phyloP scores from a whole-genome alignment of 2,329 filamentous ascomycete species.

The Nemania bipapillata region DNA sequence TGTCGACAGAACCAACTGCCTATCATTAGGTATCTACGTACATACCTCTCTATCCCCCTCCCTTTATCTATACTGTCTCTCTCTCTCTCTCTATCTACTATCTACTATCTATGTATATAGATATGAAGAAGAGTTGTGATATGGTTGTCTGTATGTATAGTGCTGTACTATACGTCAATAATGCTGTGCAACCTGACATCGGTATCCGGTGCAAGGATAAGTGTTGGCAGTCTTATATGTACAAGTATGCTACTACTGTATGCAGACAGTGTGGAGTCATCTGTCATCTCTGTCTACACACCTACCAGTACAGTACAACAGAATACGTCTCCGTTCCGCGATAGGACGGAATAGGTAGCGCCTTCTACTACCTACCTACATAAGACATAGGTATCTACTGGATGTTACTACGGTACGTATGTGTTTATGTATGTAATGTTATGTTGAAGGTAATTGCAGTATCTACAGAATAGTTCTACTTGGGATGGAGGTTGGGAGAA shows the following conservation, averaged over 20 bases:
- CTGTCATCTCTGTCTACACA: constrained; percentile 15
- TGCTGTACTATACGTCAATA: constrained; percentile 3
- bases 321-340: constrained; percentile 5
- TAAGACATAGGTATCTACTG: too few species aligned
- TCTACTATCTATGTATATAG: neutral
- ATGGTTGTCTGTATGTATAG: neutral
- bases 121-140: constrained; percentile 7
- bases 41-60: too few species aligned
- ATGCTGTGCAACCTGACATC: constrained; percentile 29
- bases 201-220: constrained; percentile 31
- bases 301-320: too few species aligned
- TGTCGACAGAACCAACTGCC: neutral
- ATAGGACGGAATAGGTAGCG: constrained; percentile 7
- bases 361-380: neutral
- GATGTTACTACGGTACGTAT: neutral
- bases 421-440: neutral
- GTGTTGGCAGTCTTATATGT: neutral
- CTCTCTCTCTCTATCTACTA: too few species aligned
- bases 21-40: neutral
- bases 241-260: too few species aligned
- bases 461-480: too few species aligned
- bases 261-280: constrained; percentile 7
- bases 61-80: too few species aligned
- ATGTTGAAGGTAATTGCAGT: too few species aligned
- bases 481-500: neutral